A percentile compares a stretch with the other conserved stretches of the same genome.
These are phyloP conservation scores for Primulina tabacum DNA, from an alignment of 257 asterid genomes.

Conservation along the genomic window DNA sequence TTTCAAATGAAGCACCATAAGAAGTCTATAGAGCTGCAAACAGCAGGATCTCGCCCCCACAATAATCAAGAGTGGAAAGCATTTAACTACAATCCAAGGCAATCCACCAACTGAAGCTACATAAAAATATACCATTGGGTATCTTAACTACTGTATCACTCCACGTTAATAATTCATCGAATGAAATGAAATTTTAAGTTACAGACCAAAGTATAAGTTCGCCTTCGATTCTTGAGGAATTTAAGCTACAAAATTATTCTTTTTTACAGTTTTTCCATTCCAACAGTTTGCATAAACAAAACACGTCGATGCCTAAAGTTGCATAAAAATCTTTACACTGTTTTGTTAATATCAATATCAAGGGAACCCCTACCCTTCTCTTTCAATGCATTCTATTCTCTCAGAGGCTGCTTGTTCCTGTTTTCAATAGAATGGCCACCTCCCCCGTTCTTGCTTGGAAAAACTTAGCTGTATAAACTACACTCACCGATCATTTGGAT, in stretches of 20 bases:
- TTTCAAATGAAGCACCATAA: no score
- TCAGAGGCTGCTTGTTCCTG: conserved; percentile 3
- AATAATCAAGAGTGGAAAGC: no score
- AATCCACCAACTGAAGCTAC: neutral
- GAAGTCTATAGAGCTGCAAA: no score
- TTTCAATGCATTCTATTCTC: conserved; percentile 3
- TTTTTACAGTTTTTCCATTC: conserved; percentile 4
- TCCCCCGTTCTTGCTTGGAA: conserved; percentile 8
- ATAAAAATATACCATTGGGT: neutral
- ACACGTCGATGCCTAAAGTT: conserved; percentile 8
- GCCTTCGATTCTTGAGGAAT: no score
- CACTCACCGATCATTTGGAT: conserved; percentile 32
- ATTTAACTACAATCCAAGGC: neutral
- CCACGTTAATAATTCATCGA: neutral
- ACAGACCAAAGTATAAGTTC: neutral
- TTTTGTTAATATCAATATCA: conserved; percentile 7
- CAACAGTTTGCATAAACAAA: neutral
- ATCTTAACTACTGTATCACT: neutral
- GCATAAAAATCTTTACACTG: conserved; percentile 7
- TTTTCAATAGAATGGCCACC: conserved; percentile 6
- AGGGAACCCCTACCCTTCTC: neutral
- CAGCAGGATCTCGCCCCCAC: no score
- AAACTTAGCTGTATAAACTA: neutral
- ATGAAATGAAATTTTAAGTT: neutral
- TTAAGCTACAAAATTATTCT: conserved; percentile 27